These are phyloP conservation scores for Stephanodiscus minutulus DNA, from an alignment of 108 stramenopile genomes.

Conservation along the genomic window DNA sequence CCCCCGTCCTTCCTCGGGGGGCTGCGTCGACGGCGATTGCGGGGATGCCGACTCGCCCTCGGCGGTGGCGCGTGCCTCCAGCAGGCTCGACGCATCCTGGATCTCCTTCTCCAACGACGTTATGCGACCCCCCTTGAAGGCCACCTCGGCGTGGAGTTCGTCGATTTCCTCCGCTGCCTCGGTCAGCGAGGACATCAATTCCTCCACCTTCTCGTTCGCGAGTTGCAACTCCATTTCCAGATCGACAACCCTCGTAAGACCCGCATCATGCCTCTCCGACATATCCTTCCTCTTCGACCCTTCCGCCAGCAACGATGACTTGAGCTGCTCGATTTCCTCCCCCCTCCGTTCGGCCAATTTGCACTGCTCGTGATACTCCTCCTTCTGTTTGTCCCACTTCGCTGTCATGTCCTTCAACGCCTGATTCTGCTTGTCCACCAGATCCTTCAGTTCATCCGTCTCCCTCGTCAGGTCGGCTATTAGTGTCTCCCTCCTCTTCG, in stretches of 20 bases:
- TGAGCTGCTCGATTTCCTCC: conserved; percentile 22
- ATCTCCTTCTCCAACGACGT: conserved; percentile 40
- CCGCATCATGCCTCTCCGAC: neutral
- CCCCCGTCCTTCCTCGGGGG: conserved; percentile 10
- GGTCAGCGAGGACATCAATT: conserved; percentile 48
- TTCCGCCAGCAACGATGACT: neutral
- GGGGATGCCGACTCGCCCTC: no score
- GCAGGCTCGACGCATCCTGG: conserved; percentile 26
- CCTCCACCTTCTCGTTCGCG: conserved; percentile 51
- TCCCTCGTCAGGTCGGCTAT: conserved; percentile 18
- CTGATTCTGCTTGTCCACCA: conserved; percentile 41
- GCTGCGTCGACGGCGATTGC: neutral
- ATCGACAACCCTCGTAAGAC: conserved; percentile 18
- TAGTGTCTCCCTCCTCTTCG: conserved; percentile 8
- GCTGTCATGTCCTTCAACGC: conserved; percentile 33
- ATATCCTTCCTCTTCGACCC: conserved; percentile 24
- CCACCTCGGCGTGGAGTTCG: conserved; percentile 44
- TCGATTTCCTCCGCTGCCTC: conserved; percentile 52
- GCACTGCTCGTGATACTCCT: conserved; percentile 28
- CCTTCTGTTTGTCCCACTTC: conserved; percentile 23
- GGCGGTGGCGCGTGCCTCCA: conserved; percentile 5
- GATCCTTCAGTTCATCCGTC: conserved; percentile 43
- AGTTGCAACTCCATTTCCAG: conserved; percentile 31
- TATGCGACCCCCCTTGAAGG: conserved; percentile 37
- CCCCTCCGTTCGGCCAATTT: conserved; percentile 2